Percentiles rank a stretch among this genome's conserved stretches.
Evolutionary conservation across 2,329 filamentous ascomycete species (phyloP).

Genomic region (Neofusicoccum umdonicola): DNA sequence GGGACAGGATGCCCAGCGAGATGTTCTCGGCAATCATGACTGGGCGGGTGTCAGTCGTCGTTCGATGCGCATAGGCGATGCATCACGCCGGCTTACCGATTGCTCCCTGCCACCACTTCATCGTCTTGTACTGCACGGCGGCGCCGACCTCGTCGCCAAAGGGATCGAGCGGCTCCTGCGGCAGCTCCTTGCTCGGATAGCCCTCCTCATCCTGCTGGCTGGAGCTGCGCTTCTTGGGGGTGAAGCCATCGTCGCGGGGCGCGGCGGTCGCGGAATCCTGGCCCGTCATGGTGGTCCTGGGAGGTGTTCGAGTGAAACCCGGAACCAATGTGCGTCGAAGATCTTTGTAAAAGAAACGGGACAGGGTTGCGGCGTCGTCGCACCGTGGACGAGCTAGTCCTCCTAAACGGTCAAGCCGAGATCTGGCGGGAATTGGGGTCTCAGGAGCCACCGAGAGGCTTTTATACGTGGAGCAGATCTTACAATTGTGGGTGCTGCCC

Average conservation of each 20-base stretch:
- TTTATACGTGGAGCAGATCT: conserved; percentile 15
- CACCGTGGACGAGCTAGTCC: background rate
- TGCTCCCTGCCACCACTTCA: conserved; percentile 41
- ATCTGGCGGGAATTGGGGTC: background rate
- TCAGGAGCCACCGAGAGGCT: conserved; percentile 4
- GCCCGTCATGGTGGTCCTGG: background rate
- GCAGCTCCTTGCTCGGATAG: background rate
- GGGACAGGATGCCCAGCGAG: conserved; percentile 48
- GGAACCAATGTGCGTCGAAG: background rate
- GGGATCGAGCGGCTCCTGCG: background rate
- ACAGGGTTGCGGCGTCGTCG: too few species aligned
- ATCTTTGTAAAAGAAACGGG: conserved; percentile 11
- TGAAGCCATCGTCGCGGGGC: conserved; percentile 16
- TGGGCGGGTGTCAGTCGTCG: background rate
- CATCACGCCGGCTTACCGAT: conserved; percentile 22
- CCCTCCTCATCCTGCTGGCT: conserved; percentile 8
- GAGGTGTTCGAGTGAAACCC: background rate
- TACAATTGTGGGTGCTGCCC: background rate
- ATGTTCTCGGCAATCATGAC: conserved; percentile 59
- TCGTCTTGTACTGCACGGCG: conserved; percentile 52
- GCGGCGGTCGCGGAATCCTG: background rate
- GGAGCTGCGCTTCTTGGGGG: conserved; percentile 3
- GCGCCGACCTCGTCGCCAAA: conserved; percentile 32
- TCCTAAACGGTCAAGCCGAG: background rate
- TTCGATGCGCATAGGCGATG: background rate